These are phyloP conservation scores for Aegilops longissima DNA, from an alignment of 176 grass and related monocot species.

Conservation along the genomic window DNA sequence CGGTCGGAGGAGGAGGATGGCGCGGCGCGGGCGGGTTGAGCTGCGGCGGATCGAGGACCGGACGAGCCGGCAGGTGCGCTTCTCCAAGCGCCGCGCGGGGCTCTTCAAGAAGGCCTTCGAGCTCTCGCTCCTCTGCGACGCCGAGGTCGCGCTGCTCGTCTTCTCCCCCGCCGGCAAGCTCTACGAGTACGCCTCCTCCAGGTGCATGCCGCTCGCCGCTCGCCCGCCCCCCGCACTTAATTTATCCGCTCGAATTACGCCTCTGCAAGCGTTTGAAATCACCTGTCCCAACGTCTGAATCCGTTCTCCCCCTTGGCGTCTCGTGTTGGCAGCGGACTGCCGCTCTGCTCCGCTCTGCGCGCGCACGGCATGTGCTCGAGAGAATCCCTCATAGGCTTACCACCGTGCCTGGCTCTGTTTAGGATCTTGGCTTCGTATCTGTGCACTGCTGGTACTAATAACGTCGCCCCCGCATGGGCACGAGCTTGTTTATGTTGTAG, in stretches of 20 bases:
- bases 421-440: not conserved
- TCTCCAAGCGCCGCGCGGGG: constrained; percentile 62
- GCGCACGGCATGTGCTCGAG: constrained; percentile 42
- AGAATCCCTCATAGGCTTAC: constrained; percentile 23
- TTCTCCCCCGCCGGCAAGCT: constrained; percentile 63
- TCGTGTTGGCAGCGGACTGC: not conserved
- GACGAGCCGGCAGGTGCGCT: constrained; percentile 68
- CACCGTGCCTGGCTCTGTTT: constrained; percentile 19
- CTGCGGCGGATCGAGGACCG: constrained; percentile 75
- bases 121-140: constrained; percentile 69
- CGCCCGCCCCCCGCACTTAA: not conserved
- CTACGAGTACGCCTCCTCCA: constrained; percentile 63
- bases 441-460: not conserved
- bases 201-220: constrained; percentile 13
- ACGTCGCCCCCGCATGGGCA: not conserved
- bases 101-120: constrained; percentile 84
- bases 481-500: not conserved
- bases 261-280: not conserved
- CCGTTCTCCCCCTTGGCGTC: not conserved
- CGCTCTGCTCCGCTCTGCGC: not conserved
- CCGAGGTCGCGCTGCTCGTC: constrained; percentile 60
- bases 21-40: constrained; percentile 51
- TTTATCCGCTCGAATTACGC: not conserved
- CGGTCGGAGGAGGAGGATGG: constrained; percentile 10
- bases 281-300: no score